Evolutionary conservation across 2,329 filamentous ascomycete species (phyloP).

Genomic region (Rhynchosporium secalis): DNA sequence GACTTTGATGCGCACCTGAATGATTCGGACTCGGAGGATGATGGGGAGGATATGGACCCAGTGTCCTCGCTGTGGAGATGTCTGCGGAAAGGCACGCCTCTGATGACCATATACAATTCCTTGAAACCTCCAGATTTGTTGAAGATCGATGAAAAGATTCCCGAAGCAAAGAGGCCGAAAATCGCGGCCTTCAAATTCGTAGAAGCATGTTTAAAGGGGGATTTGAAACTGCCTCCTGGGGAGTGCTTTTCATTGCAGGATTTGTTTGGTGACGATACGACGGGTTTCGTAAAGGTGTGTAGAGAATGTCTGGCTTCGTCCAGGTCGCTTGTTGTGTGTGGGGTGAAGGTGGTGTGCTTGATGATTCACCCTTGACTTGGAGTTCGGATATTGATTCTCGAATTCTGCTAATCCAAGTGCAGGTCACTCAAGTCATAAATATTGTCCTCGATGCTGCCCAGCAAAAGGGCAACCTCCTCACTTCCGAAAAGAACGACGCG

Average conservation of each 20-base stretch:
- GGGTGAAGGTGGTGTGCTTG: not conserved
- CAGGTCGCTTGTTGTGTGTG: not conserved
- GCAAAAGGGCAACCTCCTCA: conserved; percentile 69
- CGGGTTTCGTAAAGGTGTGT: conserved; percentile 87
- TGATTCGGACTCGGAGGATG: conserved; percentile 69
- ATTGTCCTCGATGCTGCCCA: conserved; percentile 85
- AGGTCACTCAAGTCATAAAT: conserved; percentile 91
- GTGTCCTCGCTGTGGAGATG: conserved; percentile 91
- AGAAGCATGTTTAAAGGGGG: conserved; percentile 75
- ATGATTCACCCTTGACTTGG: not conserved
- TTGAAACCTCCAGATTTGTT: conserved; percentile 70
- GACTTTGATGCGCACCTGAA: conserved; percentile 75
- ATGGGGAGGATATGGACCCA: conserved; percentile 69
- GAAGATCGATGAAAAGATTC: conserved; percentile 62
- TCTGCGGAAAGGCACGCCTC: conserved; percentile 77
- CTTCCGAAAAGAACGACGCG: conserved; percentile 56
- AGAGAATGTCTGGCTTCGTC: not conserved
- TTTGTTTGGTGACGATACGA: conserved; percentile 90
- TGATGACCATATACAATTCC: conserved; percentile 87
- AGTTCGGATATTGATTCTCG: not conserved
- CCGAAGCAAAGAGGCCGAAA: conserved; percentile 78
- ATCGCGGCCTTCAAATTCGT: conserved; percentile 90
- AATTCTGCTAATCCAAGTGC: conserved; percentile 15
- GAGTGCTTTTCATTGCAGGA: conserved; percentile 93
- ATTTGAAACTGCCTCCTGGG: conserved; percentile 73